A percentile compares a stretch with the other conserved stretches of the same genome.
Conservation (phyloP, 331 rosid species). For the Malus hybrid region DNA sequence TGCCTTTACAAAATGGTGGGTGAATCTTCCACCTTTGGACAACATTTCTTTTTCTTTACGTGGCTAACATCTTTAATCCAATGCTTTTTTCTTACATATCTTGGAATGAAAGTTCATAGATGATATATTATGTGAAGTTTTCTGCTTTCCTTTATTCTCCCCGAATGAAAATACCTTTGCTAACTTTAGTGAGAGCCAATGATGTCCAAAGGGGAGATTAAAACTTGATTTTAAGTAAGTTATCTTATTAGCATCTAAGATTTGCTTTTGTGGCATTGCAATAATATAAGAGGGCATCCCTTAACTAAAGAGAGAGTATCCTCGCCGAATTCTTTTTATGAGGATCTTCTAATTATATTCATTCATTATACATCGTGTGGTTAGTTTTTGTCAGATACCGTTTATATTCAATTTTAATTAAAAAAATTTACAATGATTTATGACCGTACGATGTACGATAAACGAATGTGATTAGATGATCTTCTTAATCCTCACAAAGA, state of each 20-base stretch:
- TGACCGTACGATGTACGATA: accelerated
- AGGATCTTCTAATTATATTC: no score
- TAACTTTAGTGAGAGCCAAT: constrained; percentile 28
- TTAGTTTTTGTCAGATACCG: no score
- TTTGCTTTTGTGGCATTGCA: constrained; percentile 24
- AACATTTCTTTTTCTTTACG: constrained; percentile 53
- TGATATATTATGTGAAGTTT: constrained; percentile 29
- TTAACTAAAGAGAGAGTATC: no score
- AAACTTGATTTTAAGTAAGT: constrained; percentile 33
- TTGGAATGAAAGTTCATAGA: constrained; percentile 27
- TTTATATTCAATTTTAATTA: no score
- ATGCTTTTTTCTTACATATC: constrained; percentile 39
- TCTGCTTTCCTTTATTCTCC: constrained; percentile 34
- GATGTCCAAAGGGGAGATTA: constrained; percentile 30
- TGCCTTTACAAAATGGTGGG: constrained; percentile 21
- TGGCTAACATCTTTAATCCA: constrained; percentile 42
- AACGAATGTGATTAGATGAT: accelerated
- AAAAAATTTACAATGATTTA: no score
- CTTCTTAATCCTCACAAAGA: no score
- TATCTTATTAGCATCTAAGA: constrained; percentile 47
- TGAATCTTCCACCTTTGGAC: constrained; percentile 38
- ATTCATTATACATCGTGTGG: no score
- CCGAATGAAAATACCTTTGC: constrained; percentile 28
- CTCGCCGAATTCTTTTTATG: no score
- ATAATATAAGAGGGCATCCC: no score